Base-by-base conservation (phyloP, 2,329 filamentous ascomycete genomes). In the Aspergillus ruber region DNA sequence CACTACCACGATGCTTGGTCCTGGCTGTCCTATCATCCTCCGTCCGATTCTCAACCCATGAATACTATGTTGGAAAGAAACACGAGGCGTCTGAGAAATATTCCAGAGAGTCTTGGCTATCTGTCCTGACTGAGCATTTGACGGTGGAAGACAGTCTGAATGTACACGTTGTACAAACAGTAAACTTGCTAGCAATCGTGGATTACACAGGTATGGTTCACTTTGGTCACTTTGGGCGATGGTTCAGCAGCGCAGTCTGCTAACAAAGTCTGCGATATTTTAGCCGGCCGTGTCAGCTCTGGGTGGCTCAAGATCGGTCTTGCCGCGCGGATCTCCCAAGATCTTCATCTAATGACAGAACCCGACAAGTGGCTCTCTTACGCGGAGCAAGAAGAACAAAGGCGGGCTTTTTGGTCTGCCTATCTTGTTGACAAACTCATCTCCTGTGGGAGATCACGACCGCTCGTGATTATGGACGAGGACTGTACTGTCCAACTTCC, bases 291-390 rank as follows among this genome's bases (percentile, higher is more conserved):
- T 20, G 56, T 59, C 5, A 56, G 58, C 39, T 56, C 63, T 8
- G 67, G 60, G 1, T 72, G 68, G 70, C 48, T 72, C 6, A 71
- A 71, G 21, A 58, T 64, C 12, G 60, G 59, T 2, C 44, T 63
- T 2, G 56, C 62, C 1, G 58, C 70, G 57, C 93, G 88, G 36
- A 93, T 81, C 64, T 90, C 86, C 6, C 63, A 66, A 42, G 59
- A 59, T 40, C 66, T 70, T 15, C 62, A 61, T 8, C 64, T 64
- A 7, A 62, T 61, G 54, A 50, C 41, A 3, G 61, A 64, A 15
- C 54, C 58, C 2, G 40, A 40, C 6, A 20, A 36, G 7, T 51
- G 51, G 32, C 42, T 60, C 1, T 45, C 59, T 8, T 46, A 47
- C 32, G 21, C 51, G 0, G 56, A 62, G 35, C 60, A 64, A 39